Conservation (phyloP, 2,329 filamentous ascomycete genomes). For the Cryphonectria carpinicola region DNA sequence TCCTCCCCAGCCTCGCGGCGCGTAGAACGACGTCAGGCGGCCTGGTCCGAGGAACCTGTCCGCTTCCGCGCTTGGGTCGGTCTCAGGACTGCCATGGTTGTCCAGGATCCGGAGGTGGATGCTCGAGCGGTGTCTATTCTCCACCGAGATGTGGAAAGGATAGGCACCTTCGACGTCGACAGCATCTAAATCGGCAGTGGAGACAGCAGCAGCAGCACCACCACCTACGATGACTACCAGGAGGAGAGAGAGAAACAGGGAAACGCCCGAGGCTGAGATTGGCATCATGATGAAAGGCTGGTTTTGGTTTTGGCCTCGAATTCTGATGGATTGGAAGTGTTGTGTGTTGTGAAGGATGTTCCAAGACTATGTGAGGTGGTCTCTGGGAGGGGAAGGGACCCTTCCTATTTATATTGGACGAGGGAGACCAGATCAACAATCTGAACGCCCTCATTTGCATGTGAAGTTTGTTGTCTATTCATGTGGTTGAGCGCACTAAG, state of each 20-base stretch:
- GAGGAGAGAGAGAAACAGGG: neutral
- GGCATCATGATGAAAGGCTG: neutral
- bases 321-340: neutral
- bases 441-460: neutral
- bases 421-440: neutral
- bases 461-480: neutral
- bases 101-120: constrained; percentile 3
- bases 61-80: neutral
- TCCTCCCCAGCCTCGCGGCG: neutral
- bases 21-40: neutral
- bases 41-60: neutral
- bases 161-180: neutral
- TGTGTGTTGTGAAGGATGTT: neutral
- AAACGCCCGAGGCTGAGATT: neutral
- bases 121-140: neutral
- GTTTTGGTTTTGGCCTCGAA: neutral
- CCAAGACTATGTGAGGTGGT: neutral
- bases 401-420: neutral
- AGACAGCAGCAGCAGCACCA: neutral
- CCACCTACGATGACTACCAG: neutral
- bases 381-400: neutral
- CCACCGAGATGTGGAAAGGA: neutral
- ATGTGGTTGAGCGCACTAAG: neutral
- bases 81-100: neutral
- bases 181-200: neutral